A percentile compares a stretch with the other conserved stretches of the same genome.
phyloP scores from a whole-genome alignment of 768 basidiomycete genomes.

The Daedaleopsis sinensis region DNA sequence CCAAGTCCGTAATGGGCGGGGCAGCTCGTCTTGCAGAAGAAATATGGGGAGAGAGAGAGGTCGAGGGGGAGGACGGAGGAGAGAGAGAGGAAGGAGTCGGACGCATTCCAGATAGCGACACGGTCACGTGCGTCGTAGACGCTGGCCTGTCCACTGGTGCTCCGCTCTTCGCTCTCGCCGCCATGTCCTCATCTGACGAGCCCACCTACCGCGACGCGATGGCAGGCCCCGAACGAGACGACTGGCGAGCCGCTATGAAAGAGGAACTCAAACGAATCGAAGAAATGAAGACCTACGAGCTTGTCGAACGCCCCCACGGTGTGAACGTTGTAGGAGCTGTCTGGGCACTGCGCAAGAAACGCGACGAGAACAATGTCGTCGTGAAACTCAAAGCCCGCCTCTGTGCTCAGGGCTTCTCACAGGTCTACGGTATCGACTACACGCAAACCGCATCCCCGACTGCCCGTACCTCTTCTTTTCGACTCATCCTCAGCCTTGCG shows the following conservation, averaged over 20 bases:
- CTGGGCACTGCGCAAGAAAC: conserved; percentile 33
- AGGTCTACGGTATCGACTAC: conserved; percentile 33
- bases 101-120: neutral
- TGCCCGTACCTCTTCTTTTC: conserved; percentile 29
- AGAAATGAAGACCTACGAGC: conserved; percentile 5
- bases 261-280: conserved; percentile 14
- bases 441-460: conserved; percentile 31
- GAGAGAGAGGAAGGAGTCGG: neutral
- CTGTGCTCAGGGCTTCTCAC: conserved; percentile 36
- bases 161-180: too few species aligned
- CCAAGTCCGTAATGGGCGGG: neutral
- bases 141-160: too few species aligned
- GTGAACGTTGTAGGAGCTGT: conserved; percentile 14
- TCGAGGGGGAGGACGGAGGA: neutral
- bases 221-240: neutral
- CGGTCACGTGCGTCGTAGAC: too few species aligned
- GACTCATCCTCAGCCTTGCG: conserved; percentile 29
- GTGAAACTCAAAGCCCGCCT: conserved; percentile 26
- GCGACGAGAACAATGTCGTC: conserved; percentile 22
- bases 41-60: neutral
- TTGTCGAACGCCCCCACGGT: conserved; percentile 7
- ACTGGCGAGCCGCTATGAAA: conserved; percentile 11
- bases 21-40: neutral
- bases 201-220: neutral
- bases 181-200: too few species aligned